Conservation (phyloP, 305 asterid genomes). For the Ilex paraguariensis region DNA sequence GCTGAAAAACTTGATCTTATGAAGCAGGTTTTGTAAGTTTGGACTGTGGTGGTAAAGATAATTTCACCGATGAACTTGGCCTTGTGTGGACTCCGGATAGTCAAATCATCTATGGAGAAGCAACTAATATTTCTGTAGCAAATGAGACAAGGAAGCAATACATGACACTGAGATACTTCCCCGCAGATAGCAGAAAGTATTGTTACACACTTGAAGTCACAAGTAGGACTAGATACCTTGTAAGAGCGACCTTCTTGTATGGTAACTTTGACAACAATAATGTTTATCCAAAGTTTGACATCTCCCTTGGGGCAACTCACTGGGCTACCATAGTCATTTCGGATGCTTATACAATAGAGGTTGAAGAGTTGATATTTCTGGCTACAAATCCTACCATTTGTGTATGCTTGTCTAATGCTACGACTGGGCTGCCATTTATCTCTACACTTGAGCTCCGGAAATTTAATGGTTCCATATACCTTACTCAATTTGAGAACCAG, state of each 20-base stretch:
- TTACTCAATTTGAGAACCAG: conserved; percentile 56
- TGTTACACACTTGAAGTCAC: conserved; percentile 72
- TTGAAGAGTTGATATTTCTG: conserved; percentile 79
- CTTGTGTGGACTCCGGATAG: conserved; percentile 76
- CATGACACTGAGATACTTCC: conserved; percentile 67
- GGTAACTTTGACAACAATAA: conserved; percentile 73
- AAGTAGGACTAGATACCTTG: conserved; percentile 78
- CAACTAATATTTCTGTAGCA: conserved; percentile 49
- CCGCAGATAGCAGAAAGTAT: conserved; percentile 79
- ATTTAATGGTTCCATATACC: conserved; percentile 80
- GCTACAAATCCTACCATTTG: conserved; percentile 72
- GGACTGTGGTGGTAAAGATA: conserved; percentile 79
- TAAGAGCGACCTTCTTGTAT: conserved; percentile 86
- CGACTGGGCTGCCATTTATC: conserved; percentile 92
- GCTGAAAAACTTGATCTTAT: background rate
- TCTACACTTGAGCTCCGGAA: conserved; percentile 96
- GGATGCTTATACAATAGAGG: conserved; percentile 72
- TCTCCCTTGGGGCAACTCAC: conserved; percentile 84
- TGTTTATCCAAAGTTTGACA: conserved; percentile 92
- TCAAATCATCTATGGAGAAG: conserved; percentile 50
- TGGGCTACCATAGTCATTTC: conserved; percentile 90
- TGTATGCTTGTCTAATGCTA: conserved; percentile 91
- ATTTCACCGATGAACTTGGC: conserved; percentile 67
- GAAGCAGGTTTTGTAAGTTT: conserved; percentile 85
- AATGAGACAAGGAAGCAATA: conserved; percentile 74